These are phyloP conservation scores for Quercus gilva DNA, from an alignment of 306 rosid species.

Conservation along the genomic window DNA sequence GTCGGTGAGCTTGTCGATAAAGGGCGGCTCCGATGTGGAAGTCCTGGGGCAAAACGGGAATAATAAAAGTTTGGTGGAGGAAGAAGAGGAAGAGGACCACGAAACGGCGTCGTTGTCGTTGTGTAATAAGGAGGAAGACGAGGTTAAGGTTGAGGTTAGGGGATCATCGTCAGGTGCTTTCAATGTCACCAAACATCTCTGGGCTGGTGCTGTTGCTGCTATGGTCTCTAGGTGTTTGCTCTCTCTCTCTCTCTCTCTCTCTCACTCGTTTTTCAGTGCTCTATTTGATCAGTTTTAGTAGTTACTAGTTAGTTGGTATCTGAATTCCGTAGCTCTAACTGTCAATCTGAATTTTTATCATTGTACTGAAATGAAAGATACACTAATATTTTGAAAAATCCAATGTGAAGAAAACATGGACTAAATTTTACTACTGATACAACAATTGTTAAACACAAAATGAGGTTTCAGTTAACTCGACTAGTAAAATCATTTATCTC, in stretches of 20 bases:
- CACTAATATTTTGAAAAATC: too few relatives aligned
- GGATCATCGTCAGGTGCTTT: slow-evolving; percentile 44
- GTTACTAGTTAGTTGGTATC: too few relatives aligned
- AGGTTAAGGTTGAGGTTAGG: slow-evolving; percentile 37
- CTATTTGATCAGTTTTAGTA: too few relatives aligned
- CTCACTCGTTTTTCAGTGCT: too few relatives aligned
- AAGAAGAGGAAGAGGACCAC: slow-evolving; percentile 25
- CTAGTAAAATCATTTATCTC: too few relatives aligned
- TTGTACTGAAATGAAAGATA: too few relatives aligned
- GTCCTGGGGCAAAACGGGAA: slow-evolving; percentile 39
- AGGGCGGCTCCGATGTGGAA: slow-evolving; percentile 36
- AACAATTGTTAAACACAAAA: too few relatives aligned
- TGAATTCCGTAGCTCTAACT: too few relatives aligned
- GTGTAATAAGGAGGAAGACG: slow-evolving; percentile 16
- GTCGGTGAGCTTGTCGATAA: slow-evolving; percentile 73
- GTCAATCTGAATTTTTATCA: too few relatives aligned
- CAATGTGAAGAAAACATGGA: too few relatives aligned
- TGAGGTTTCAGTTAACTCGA: too few relatives aligned
- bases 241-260: neutral
- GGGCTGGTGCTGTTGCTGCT: slow-evolving; percentile 95
- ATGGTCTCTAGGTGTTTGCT: slow-evolving; percentile 82
- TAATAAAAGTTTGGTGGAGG: slow-evolving; percentile 22
- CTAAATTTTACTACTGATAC: too few relatives aligned
- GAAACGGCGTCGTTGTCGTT: neutral
- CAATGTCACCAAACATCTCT: slow-evolving; percentile 85